These are phyloP conservation scores for Monilinia polystroma DNA, from an alignment of 2,329 filamentous ascomycete genomes.

Conservation along the genomic window DNA sequence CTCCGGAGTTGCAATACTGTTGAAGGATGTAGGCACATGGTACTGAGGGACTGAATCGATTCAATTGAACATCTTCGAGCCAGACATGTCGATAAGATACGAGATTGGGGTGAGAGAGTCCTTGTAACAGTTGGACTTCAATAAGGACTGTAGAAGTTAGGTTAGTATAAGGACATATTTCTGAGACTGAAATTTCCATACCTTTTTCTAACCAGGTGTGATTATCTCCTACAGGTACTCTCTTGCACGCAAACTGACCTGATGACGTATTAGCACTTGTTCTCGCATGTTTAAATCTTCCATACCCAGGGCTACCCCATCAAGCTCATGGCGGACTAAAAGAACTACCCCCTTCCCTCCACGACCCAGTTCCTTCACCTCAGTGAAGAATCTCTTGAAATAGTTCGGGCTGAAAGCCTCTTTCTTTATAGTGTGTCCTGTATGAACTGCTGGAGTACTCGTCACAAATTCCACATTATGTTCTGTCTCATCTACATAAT, in stretches of 20 bases:
- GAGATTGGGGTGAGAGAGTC: constrained; percentile 88
- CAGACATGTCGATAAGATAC: constrained; percentile 97
- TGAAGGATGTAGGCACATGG: constrained; percentile 96
- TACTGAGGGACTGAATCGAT: constrained; percentile 83
- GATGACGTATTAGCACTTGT: constrained; percentile 25
- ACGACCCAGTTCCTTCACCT: constrained; percentile 79
- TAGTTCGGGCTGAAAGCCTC: constrained; percentile 90
- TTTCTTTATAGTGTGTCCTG: constrained; percentile 72
- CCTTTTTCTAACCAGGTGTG: constrained; percentile 90
- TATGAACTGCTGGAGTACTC: constrained; percentile 46
- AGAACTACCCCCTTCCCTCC: constrained; percentile 95
- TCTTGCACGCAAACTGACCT: constrained; percentile 89
- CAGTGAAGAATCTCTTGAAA: constrained; percentile 89
- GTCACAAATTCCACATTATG: constrained; percentile 50
- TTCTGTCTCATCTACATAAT: constrained; percentile 33
- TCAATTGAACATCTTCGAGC: constrained; percentile 86
- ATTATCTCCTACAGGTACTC: constrained; percentile 92
- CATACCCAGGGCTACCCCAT: constrained; percentile 72
- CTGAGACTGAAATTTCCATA: constrained; percentile 1
- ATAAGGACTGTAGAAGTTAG: constrained; percentile 59
- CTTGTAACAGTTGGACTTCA: constrained; percentile 89
- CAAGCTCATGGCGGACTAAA: constrained; percentile 88
- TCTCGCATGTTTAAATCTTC: constrained; percentile 1
- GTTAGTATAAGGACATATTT: not conserved
- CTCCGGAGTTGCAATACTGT: constrained; percentile 94